Evolutionary conservation across 352 stramenopile genomes (phyloP).

Genomic region (Pelagophyceae sp.): DNA sequence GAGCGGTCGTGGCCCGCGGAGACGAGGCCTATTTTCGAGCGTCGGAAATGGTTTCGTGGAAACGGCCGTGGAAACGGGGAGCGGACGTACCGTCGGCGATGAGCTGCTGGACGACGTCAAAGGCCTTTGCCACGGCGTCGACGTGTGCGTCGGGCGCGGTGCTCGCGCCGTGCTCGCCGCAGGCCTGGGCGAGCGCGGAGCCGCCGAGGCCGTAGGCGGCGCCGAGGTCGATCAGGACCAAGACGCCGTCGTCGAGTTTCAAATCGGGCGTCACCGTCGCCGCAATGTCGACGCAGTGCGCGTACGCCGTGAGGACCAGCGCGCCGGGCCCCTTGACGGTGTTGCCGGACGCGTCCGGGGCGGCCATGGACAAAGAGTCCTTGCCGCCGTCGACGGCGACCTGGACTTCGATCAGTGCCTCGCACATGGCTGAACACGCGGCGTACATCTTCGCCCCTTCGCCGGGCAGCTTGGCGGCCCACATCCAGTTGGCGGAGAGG

Average conservation of each 20-base stretch:
- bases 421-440: constrained; percentile 86
- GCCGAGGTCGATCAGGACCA: constrained; percentile 91
- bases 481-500: constrained; percentile 99
- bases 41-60: no score
- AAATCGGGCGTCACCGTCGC: constrained; percentile 94
- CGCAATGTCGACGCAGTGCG: constrained; percentile 87
- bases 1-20: constrained; percentile 95
- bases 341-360: constrained; percentile 69
- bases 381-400: constrained; percentile 96
- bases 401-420: constrained; percentile 86
- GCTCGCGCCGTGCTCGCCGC: constrained; percentile 53
- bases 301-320: constrained; percentile 94
- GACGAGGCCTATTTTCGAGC: no score
- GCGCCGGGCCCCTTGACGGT: constrained; percentile 95
- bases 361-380: constrained; percentile 98
- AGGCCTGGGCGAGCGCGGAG: constrained; percentile 87
- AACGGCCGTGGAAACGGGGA: no score
- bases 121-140: constrained; percentile 77
- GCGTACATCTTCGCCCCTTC: constrained; percentile 97
- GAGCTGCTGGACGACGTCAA: constrained; percentile 80
- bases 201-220: constrained; percentile 78
- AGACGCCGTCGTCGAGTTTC: constrained; percentile 52
- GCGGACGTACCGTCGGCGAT: constrained; percentile 81
- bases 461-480: constrained; percentile 94
- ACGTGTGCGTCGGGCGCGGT: constrained; percentile 66